Conservation (phyloP, 768 basidiomycete species). For the Suillus subluteus region DNA sequence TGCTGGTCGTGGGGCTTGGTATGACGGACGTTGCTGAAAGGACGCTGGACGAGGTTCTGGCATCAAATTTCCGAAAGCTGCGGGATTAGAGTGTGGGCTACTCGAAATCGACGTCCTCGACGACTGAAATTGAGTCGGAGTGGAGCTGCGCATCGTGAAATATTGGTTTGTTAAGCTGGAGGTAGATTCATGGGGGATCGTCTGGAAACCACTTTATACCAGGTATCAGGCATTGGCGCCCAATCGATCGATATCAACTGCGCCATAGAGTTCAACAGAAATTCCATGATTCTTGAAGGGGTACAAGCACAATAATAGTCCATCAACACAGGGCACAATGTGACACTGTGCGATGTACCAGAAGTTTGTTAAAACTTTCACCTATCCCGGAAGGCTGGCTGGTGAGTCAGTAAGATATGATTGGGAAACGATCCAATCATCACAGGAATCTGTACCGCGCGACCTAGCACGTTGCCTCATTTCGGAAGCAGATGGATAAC, state of each 20-base stretch:
- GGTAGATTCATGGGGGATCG: too few relatives aligned
- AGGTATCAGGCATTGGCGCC: neutral
- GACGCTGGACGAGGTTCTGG: neutral
- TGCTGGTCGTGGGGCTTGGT: neutral
- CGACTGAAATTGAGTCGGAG: slow-evolving; percentile 1
- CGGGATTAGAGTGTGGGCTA: neutral
- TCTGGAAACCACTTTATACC: slow-evolving; percentile 8
- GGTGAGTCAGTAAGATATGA: neutral
- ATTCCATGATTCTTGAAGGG: neutral
- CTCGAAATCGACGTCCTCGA: neutral
- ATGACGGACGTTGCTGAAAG: slow-evolving; percentile 6
- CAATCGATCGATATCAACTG: slow-evolving; percentile 10
- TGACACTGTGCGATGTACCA: neutral
- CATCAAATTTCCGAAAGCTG: neutral
- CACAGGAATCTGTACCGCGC: neutral
- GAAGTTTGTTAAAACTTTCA: neutral
- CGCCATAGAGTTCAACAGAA: neutral
- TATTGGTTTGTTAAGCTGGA: slow-evolving; percentile 1
- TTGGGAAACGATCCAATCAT: neutral
- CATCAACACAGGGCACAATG: neutral
- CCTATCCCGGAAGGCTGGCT: slow-evolving; percentile 2
- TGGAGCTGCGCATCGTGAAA: slow-evolving; percentile 4
- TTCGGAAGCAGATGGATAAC: slow-evolving; percentile 10
- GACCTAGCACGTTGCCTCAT: slow-evolving; percentile 4
- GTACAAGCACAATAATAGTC: neutral